Evolutionary conservation across 2,329 filamentous ascomycete genomes (phyloP), one percentile per base, ranked within the genome.

Genomic region (Teratosphaeria nubilosa): DNA sequence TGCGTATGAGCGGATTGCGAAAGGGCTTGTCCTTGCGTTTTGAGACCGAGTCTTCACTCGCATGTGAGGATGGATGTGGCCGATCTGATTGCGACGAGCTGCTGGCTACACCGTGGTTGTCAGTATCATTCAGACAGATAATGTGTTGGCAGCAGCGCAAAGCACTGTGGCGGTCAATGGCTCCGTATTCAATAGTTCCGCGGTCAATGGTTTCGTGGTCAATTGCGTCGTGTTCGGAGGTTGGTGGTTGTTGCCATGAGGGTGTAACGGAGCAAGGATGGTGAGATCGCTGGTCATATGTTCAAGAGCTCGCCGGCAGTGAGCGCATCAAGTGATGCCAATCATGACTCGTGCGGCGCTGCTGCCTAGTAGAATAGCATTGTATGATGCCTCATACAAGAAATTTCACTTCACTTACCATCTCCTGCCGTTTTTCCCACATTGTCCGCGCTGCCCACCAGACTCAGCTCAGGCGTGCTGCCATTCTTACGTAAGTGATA

Each of bases 381-480:
- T 20, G 41, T 48, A 20, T 20, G 22, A 16, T 48, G 41, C 41
- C 41, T 16, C 41, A 20, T 48, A 56, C n/a, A 52, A 51, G 32
- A 27, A 59, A 60, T 22, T 2, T 48, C 41, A 48, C 41, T 48
- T 48, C 25, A 67, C 66, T 65, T 64, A 70, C 68, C 61, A 63
- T 70, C 66, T 59, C 58, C 58, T 22, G 62, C 59, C 22, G 59
- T 56, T 58, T 66, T 66, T 54, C 60, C 56, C 48, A 65, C 59
- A 51, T 64, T 66, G 57, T 70, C 68, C 53, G 65, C 63, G 56
- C 69, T 69, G 30, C 67, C 65, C 45, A 71, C 62, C 63, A 72
- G 57, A 61, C 70, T 75, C 56, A 80, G 64, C 58, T 79, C 76
- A 51, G 77, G 76, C 54, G 77, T 78, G 41, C 77, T 79, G 31